These are phyloP conservation scores for Mucor piriformis DNA, from an alignment of 371 early-diverging fungal species.

Conservation along the genomic window DNA sequence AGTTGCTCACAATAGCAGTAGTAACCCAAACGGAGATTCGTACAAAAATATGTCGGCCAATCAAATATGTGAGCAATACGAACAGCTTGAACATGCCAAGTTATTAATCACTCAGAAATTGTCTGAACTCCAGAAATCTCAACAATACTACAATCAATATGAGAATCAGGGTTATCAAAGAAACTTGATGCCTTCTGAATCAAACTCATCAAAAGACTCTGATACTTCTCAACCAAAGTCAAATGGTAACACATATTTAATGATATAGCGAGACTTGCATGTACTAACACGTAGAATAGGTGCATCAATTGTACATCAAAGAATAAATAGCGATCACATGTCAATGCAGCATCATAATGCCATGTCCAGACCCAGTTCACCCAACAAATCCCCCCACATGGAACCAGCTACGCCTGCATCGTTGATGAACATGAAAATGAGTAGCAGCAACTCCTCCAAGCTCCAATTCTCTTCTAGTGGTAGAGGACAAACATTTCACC, in stretches of 20 bases:
- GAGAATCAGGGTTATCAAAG: not conserved
- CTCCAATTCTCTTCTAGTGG: slow-evolving; percentile 16
- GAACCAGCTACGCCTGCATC: slow-evolving; percentile 70
- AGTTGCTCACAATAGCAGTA: not conserved
- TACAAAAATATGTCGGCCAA: slow-evolving; percentile 26
- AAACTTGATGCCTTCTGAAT: not conserved
- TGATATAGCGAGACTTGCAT: not conserved
- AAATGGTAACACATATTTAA: not conserved
- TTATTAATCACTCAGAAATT: slow-evolving; percentile 38
- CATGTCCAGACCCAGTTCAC: slow-evolving; percentile 12
- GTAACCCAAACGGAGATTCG: not conserved
- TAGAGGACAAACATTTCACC: slow-evolving; percentile 5
- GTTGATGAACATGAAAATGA: slow-evolving; percentile 55
- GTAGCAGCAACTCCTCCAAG: not conserved
- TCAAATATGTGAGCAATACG: slow-evolving; percentile 47
- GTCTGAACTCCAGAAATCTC: slow-evolving; percentile 37
- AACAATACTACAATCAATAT: slow-evolving; percentile 7
- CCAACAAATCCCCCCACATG: slow-evolving; percentile 21
- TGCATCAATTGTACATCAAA: not conserved
- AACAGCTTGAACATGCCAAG: slow-evolving; percentile 48
- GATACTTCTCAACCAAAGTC: not conserved
- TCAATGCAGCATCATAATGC: not conserved
- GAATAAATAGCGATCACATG: not conserved
- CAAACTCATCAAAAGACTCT: not conserved
- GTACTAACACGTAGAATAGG: not conserved